A percentile compares a stretch with the other conserved stretches of the same genome.
These are phyloP conservation scores for Amanita jacksonii DNA, from an alignment of 768 basidiomycete genomes.

Conservation along the genomic window DNA sequence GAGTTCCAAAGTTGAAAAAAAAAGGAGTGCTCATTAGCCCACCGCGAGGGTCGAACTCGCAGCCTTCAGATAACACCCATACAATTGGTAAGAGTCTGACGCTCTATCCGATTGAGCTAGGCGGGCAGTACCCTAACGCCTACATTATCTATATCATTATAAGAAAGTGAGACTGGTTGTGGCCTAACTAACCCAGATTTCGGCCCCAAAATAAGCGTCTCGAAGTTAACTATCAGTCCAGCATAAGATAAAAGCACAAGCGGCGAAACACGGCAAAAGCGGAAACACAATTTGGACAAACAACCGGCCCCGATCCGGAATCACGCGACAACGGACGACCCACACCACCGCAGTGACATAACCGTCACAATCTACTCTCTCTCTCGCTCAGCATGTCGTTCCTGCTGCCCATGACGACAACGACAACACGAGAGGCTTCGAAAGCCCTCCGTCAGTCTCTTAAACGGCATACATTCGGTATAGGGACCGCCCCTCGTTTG, in stretches of 20 bases:
- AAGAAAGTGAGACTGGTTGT: too few relatives aligned
- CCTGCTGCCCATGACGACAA: not conserved
- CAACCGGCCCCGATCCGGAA: not conserved
- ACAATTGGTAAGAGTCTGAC: constrained; percentile 21
- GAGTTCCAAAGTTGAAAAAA: too few relatives aligned
- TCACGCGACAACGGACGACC: not conserved
- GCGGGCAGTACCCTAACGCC: constrained; percentile 24
- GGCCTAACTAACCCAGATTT: too few relatives aligned
- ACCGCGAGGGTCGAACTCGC: constrained; percentile 81
- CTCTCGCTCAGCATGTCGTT: not conserved
- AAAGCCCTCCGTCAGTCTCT: not conserved
- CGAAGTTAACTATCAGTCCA: too few relatives aligned
- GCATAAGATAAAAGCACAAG: too few relatives aligned
- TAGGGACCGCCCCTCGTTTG: constrained; percentile 17
- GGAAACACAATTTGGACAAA: too few relatives aligned
- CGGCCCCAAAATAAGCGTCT: too few relatives aligned
- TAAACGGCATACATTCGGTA: too few relatives aligned
- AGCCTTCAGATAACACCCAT: constrained; percentile 54
- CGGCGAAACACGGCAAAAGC: too few relatives aligned
- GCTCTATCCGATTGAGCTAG: constrained; percentile 61
- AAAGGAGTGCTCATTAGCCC: constrained; percentile 33
- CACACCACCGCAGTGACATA: not conserved
- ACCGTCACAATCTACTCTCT: not conserved
- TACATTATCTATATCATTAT: too few relatives aligned
- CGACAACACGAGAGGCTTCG: not conserved